Conservation (phyloP, 2,329 filamentous ascomycete species). For the Xylaria digitata region DNA sequence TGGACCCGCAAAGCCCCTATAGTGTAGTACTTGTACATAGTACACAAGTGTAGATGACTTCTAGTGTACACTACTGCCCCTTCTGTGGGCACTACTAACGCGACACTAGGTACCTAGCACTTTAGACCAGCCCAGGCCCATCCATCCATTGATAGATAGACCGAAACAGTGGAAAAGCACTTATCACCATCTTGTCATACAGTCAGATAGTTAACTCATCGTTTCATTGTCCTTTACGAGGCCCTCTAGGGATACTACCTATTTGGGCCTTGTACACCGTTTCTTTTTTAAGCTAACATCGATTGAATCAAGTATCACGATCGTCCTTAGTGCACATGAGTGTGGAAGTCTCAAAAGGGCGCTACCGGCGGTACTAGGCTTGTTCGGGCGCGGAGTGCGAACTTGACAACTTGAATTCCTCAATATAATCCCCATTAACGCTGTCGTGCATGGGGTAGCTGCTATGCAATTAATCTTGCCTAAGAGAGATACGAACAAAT, state of each 20-base stretch:
- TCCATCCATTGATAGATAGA: not conserved
- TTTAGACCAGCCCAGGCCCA: not conserved
- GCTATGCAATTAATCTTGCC: not conserved
- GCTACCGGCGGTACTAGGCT: not conserved
- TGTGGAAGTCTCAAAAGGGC: constrained; percentile 5
- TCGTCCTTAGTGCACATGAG: not conserved
- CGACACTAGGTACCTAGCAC: no score
- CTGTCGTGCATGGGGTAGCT: not conserved
- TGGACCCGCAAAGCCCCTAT: no score
- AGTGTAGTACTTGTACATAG: no score
- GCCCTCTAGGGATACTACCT: not conserved
- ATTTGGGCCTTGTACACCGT: constrained; percentile 1
- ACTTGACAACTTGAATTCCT: constrained; percentile 1
- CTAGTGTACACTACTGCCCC: no score
- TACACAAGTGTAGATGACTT: no score
- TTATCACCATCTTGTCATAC: not conserved
- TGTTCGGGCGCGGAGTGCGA: not conserved
- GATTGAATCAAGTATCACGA: constrained; percentile 11
- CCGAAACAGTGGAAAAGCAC: not conserved
- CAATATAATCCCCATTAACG: not conserved
- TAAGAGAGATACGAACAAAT: not conserved
- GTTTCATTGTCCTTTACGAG: not conserved
- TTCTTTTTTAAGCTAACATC: constrained; percentile 1
- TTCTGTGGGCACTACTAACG: not conserved
- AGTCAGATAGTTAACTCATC: no score